Evolutionary conservation across 2,329 filamentous ascomycete species (phyloP), one percentile per base, ranked within the genome.

Genomic region (Diaporthe amygdali): DNA sequence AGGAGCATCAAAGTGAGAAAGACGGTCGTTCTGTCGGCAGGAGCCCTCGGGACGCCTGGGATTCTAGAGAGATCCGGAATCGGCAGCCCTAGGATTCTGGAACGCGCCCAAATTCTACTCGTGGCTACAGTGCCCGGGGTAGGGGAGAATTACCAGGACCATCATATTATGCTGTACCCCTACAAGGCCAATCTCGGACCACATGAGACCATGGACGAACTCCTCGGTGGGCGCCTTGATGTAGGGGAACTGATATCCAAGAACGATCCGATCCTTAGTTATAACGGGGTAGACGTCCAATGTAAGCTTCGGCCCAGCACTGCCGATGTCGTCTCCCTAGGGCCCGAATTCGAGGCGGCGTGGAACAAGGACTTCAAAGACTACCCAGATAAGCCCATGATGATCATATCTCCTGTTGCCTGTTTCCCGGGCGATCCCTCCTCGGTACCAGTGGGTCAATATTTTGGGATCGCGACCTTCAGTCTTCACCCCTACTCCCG

Each of bases 401-500:
- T 85, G 79, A 80, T 89, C 1, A 79, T 84, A 5, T 82, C 76
- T 59, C 76, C 81, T 37, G 77, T 83, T 63, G 80, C 77, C 47
- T 74, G 75, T 78, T 86, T 84, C 75, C 79, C 85, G 1, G 84
- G 82, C 0, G 83, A 87, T 51, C 84, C 80, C 0, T 78, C 79
- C 0, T 74, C 76, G 2, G 75, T 85, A 1, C 79, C 80, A 0
- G 73, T 75, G 0, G 78, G 75, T 54, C 87, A 91, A 73, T 91
- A 91, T 73, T 79, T 90, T 37, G 85, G 85, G 0, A 77, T 86
- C 15, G 86, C 82, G 0, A 82, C 82, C 4, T 92, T 88, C 78
- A 89, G 86, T 0, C 84, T 84, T 0, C 91, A 92, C 76, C 90
- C 90, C 0, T 89, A 86, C 76, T 91, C 89, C 1, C 86, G 89